These are phyloP conservation scores for Chlorencoelia australis DNA, from an alignment of 2,329 filamentous ascomycete species.

Conservation along the genomic window DNA sequence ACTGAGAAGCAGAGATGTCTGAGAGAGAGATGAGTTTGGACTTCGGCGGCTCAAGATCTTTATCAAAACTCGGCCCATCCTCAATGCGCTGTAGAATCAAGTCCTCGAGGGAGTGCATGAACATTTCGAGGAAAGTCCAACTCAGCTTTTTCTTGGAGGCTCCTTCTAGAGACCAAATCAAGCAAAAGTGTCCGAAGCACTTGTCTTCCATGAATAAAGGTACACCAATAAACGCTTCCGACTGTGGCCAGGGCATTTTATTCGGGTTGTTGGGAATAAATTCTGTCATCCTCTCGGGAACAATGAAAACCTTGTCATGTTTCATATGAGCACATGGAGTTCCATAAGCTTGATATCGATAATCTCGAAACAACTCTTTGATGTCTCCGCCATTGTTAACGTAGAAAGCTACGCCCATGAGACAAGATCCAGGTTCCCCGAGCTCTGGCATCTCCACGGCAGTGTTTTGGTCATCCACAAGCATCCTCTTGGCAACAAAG, in stretches of 20 bases:
- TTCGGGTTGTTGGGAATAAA: conserved; percentile 53
- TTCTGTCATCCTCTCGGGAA: conserved; percentile 49
- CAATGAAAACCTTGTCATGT: conserved; percentile 60
- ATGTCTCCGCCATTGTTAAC: conserved; percentile 48
- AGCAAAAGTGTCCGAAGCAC: conserved; percentile 60
- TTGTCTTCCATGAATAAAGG: conserved; percentile 56
- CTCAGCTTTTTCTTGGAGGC: conserved; percentile 43
- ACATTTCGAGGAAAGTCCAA: conserved; percentile 58
- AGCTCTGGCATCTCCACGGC: conserved; percentile 51
- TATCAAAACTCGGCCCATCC: conserved; percentile 38
- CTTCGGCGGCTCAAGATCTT: conserved; percentile 22
- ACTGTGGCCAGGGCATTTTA: conserved; percentile 41
- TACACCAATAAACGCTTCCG: conserved; percentile 57
- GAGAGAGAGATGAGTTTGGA: conserved; percentile 40
- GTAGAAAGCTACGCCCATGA: conserved; percentile 57
- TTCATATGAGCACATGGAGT: conserved; percentile 59
- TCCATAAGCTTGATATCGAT: conserved; percentile 53
- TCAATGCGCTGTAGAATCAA: conserved; percentile 49
- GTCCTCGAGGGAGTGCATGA: conserved; percentile 60
- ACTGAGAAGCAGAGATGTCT: conserved; percentile 48
- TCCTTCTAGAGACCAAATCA: conserved; percentile 60
- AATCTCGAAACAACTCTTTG: conserved; percentile 45
- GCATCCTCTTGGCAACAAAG: conserved; percentile 56
- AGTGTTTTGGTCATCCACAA: conserved; percentile 46
- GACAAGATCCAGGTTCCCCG: conserved; percentile 49